Conservation (phyloP, 306 rosid species). For the Dryas octopetala region DNA sequence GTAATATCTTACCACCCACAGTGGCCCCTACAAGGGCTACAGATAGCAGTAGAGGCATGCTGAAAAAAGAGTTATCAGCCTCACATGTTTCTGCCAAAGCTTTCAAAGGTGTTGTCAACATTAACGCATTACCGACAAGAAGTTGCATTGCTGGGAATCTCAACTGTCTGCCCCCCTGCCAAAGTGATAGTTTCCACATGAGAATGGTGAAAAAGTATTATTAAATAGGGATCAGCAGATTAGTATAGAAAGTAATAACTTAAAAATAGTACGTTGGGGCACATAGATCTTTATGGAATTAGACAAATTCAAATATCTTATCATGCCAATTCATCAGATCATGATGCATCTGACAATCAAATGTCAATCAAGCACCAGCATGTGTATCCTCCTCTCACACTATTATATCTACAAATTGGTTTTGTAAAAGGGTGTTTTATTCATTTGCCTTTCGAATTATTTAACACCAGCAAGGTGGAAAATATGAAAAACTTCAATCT, state of each 20-base stretch:
- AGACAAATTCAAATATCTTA: not conserved
- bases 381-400: not conserved
- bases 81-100: slow-evolving; percentile 93
- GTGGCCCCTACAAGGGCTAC: slow-evolving; percentile 96
- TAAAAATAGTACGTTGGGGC: not conserved
- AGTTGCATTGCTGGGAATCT: slow-evolving; percentile 48
- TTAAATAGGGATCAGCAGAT: not conserved
- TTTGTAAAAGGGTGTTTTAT: not conserved
- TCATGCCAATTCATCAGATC: not conserved
- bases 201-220: not conserved
- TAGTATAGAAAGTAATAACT: not conserved
- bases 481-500: not conserved
- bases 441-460: not conserved
- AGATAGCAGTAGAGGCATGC: slow-evolving; percentile 81
- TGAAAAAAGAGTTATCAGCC: slow-evolving; percentile 58
- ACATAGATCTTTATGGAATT: not conserved
- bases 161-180: slow-evolving; percentile 48
- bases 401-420: not conserved
- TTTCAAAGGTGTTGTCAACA: slow-evolving; percentile 60
- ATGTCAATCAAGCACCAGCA: not conserved
- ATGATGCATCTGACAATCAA: not conserved
- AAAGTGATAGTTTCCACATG: slow-evolving; percentile 14
- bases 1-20: slow-evolving; percentile 78
- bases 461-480: not conserved
- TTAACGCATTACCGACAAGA: slow-evolving; percentile 53